These are phyloP conservation scores for Sonneratia caseolaris DNA, from an alignment of 345 rosid genomes.

Conservation along the genomic window DNA sequence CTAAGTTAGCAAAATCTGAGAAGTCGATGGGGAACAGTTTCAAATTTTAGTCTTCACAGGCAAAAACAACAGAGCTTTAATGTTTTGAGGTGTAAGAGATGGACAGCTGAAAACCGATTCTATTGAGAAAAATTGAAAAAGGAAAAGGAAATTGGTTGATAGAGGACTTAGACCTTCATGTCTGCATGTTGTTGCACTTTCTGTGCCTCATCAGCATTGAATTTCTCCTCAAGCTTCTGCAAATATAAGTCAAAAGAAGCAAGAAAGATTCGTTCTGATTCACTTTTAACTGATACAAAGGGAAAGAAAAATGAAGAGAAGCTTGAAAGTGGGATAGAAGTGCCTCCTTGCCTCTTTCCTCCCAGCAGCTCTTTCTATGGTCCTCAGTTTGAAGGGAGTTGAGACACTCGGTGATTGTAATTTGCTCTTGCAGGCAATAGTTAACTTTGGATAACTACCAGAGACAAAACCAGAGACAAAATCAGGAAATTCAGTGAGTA, in stretches of 20 bases:
- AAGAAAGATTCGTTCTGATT: not conserved
- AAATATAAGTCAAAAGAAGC: not conserved
- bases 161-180: constrained; percentile 26
- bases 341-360: constrained; percentile 58
- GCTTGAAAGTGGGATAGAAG: not conserved
- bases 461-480: constrained; percentile 18
- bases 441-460: constrained; percentile 48
- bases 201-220: constrained; percentile 44
- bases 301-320: not conserved
- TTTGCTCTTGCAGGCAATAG: constrained; percentile 54
- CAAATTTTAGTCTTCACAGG: not conserved
- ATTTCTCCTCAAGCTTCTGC: constrained; percentile 91
- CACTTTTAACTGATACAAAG: not conserved
- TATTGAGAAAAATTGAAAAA: not conserved
- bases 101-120: not conserved
- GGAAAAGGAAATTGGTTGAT: not conserved
- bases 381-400: constrained; percentile 62
- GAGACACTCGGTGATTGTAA: constrained; percentile 49
- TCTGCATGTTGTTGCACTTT: constrained; percentile 36
- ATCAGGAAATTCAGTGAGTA: not conserved
- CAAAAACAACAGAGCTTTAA: not conserved
- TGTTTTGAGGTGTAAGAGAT: not conserved
- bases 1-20: not conserved
- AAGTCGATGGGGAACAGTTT: not conserved
- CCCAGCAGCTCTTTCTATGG: constrained; percentile 81